Evolutionary conservation across 2,329 filamentous ascomycete species (phyloP), one percentile per base, ranked within the genome.

Genomic region (Fusarium pseudonygamai): DNA sequence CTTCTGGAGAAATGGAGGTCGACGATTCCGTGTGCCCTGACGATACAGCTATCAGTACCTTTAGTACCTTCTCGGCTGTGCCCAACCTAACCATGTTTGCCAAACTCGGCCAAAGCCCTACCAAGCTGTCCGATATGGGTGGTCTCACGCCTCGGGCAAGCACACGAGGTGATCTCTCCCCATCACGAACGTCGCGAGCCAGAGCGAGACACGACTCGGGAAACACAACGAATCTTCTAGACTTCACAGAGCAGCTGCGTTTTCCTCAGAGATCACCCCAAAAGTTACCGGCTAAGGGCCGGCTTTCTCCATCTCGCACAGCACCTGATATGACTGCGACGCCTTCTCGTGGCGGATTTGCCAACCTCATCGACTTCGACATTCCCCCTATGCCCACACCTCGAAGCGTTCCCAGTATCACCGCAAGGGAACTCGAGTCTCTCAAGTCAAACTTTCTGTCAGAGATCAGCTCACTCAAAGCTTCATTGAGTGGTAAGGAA

Each of bases 311-410:
- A 22, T 79, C 79, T n/a, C 79, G 76, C 65, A 78, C 79, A 11
- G 79, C 75, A 28, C 74, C 79, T 15, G 78, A 78, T 60, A 67
- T 78, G 3, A 66, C 78, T 20, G 81, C 81, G 11, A 89, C 89
- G 1, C 88, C 89, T 7, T 83, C 84, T 60, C 85, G 85, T 24
- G 42, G 43, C 26, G 83, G 82, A 50, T 90, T 93, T 75, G 87
- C 90, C 39, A 93, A 92, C 78, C 88, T 96, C 47, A 89, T 91
- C n/a, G 87, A 89, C 72, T 87, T 92, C 78, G 96, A 98, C 78
- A 93, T 98, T 15, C 95, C 95, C n/a, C 94, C 96, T 1, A 91
- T 95, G 75, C 95, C 96, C 5, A 98, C 96, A 1, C 96, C 96
- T 20, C 91, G 96, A 70, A 97, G 94, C 62, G 89, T 98, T 42